phyloP scores from a whole-genome alignment of 441 rosid genomes.

The Gossypium davidsonii region DNA sequence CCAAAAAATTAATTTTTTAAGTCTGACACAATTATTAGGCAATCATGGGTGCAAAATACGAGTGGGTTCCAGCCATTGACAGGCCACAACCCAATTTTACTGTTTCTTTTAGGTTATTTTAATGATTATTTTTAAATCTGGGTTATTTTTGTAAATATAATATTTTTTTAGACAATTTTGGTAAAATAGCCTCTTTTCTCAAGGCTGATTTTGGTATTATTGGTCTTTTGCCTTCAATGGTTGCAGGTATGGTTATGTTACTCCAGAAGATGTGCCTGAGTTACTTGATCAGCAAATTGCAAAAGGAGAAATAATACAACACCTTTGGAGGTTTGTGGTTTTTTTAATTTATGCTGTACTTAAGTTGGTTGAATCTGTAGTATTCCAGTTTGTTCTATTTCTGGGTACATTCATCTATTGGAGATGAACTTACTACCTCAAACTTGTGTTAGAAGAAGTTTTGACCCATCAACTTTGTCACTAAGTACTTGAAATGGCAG shows the following conservation, averaged over 20 bases:
- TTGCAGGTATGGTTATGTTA: constrained; percentile 90
- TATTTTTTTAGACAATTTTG: too few species aligned
- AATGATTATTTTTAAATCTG: too few species aligned
- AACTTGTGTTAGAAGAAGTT: not conserved
- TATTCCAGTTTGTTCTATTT: not conserved
- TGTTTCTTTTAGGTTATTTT: too few species aligned
- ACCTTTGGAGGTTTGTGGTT: constrained; percentile 72
- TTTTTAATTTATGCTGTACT: not conserved
- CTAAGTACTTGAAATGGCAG: not conserved
- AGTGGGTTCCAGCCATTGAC: too few species aligned
- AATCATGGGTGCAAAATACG: too few species aligned
- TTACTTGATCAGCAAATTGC: constrained; percentile 80
- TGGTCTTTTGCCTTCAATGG: constrained; percentile 1
- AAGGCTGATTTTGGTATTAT: not conserved
- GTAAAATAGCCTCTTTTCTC: too few species aligned
- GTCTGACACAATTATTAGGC: too few species aligned
- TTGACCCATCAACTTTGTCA: not conserved
- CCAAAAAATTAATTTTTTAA: too few species aligned
- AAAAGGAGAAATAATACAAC: constrained; percentile 59
- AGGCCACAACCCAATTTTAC: too few species aligned
- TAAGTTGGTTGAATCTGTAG: not conserved
- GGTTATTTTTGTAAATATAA: too few species aligned
- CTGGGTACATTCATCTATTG: not conserved
- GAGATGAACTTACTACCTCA: not conserved
- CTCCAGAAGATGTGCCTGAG: constrained; percentile 85